Conservation (phyloP, 768 basidiomycete species). For the Pisolithus orientalis region DNA sequence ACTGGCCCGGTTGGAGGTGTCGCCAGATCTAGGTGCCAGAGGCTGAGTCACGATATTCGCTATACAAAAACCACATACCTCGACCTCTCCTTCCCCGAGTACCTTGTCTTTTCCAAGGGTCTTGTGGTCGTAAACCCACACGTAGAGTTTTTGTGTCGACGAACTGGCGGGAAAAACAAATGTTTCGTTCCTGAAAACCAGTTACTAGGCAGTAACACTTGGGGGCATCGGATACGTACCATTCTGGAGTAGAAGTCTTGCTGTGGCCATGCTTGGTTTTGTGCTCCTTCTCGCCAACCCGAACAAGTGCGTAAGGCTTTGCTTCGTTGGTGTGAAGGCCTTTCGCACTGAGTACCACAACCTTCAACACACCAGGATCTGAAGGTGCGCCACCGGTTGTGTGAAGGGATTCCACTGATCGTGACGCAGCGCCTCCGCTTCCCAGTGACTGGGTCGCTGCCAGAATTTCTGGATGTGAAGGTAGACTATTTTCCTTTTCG, state of each 20-base stretch:
- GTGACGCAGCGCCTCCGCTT: slow-evolving; percentile 24
- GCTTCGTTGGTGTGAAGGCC: slow-evolving; percentile 54
- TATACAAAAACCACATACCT: slow-evolving; percentile 46
- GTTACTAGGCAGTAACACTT: slow-evolving; percentile 3
- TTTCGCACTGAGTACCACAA: slow-evolving; percentile 70
- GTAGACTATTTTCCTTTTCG: slow-evolving; percentile 21
- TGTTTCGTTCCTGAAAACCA: slow-evolving; percentile 67
- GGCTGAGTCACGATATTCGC: slow-evolving; percentile 8
- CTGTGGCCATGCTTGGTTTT: slow-evolving; percentile 73
- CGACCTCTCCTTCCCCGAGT: slow-evolving; percentile 77
- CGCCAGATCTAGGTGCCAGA: slow-evolving; percentile 65
- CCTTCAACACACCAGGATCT: slow-evolving; percentile 64
- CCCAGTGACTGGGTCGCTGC: slow-evolving; percentile 28
- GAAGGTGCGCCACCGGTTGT: slow-evolving; percentile 22
- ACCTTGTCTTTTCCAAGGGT: slow-evolving; percentile 85
- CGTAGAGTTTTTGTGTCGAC: slow-evolving; percentile 53
- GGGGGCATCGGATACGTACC: slow-evolving; percentile 46
- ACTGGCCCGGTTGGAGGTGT: slow-evolving; percentile 52
- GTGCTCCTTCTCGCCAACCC: slow-evolving; percentile 73
- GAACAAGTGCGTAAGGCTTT: slow-evolving; percentile 77
- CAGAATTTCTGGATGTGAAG: slow-evolving; percentile 22
- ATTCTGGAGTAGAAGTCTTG: slow-evolving; percentile 77
- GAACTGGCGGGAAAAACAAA: slow-evolving; percentile 65
- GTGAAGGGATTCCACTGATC: slow-evolving; percentile 23
- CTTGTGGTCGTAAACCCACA: slow-evolving; percentile 79